These are phyloP conservation scores for Talaromyces sp. DNA, from an alignment of 2,329 filamentous ascomycete species.

Conservation along the genomic window DNA sequence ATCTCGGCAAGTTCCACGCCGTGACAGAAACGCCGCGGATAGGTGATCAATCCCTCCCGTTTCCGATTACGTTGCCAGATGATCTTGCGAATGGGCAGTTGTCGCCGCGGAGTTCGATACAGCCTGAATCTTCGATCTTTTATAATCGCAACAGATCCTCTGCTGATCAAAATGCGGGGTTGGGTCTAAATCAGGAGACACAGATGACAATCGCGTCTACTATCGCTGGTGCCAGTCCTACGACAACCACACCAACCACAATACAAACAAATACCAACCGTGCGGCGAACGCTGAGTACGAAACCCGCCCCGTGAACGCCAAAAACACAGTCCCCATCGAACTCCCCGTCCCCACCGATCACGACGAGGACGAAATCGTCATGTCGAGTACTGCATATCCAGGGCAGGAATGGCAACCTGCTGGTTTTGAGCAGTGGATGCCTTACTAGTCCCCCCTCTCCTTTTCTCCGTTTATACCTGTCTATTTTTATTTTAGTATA, in stretches of 20 bases:
- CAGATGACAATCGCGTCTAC: not conserved
- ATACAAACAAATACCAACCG: not conserved
- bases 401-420: constrained; percentile 48
- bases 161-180: constrained; percentile 15
- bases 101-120: constrained; percentile 18
- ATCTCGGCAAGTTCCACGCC: constrained; percentile 35
- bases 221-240: not conserved
- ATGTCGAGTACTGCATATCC: constrained; percentile 53
- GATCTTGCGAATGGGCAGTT: constrained; percentile 22
- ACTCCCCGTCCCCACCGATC: constrained; percentile 36
- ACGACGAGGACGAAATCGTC: constrained; percentile 46
- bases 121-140: constrained; percentile 18
- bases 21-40: constrained; percentile 33
- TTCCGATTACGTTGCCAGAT: constrained; percentile 36
- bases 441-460: constrained; percentile 18
- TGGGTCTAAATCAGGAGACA: not conserved
- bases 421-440: constrained; percentile 22
- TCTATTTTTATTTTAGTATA: not conserved
- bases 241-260: not conserved
- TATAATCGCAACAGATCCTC: constrained; percentile 22
- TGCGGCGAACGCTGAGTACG: constrained; percentile 18
- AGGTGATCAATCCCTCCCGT: constrained; percentile 40
- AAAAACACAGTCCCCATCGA: constrained; percentile 32
- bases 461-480: not conserved
- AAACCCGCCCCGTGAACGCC: constrained; percentile 27